phyloP scores from a whole-genome alignment of 208 protist genomes.

The Trypanosoma platydactyli region DNA sequence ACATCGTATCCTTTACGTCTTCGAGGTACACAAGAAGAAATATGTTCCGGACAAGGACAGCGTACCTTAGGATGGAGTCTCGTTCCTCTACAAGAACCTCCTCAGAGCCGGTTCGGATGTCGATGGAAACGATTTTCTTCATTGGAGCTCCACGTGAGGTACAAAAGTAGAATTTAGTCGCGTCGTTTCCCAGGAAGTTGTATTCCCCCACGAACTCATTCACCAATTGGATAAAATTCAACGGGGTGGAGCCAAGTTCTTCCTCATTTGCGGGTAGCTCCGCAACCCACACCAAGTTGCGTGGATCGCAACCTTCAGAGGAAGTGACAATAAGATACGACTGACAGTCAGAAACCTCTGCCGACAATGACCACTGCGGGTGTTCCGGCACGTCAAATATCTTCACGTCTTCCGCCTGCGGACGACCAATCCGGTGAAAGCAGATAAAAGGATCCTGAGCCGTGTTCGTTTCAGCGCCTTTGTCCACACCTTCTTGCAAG shows the following conservation, averaged over 20 bases:
- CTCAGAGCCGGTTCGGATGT: conserved; percentile 52
- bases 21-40: conserved; percentile 89
- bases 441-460: conserved; percentile 80
- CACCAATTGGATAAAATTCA: conserved; percentile 70
- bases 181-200: conserved; percentile 89
- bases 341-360: conserved; percentile 81
- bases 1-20: conserved; percentile 93
- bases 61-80: conserved; percentile 67
- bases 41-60: conserved; percentile 56
- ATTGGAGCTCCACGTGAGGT: conserved; percentile 89
- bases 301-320: conserved; percentile 74
- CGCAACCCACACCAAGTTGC: conserved; percentile 84
- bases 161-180: conserved; percentile 78
- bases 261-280: conserved; percentile 41
- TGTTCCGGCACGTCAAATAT: conserved; percentile 74
- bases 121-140: conserved; percentile 83
- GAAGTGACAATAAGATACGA: conserved; percentile 68
- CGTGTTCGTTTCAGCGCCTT: conserved; percentile 87
- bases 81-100: conserved; percentile 71
- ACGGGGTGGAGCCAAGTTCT: conserved; percentile 35
- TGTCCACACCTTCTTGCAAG: conserved; percentile 56
- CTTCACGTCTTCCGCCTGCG: conserved; percentile 77
- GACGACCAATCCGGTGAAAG: conserved; percentile 86
- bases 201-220: conserved; percentile 90
- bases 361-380: conserved; percentile 67